Base-by-base conservation (phyloP, 2,329 filamentous ascomycete species). In the Elsinoe necatrix region DNA sequence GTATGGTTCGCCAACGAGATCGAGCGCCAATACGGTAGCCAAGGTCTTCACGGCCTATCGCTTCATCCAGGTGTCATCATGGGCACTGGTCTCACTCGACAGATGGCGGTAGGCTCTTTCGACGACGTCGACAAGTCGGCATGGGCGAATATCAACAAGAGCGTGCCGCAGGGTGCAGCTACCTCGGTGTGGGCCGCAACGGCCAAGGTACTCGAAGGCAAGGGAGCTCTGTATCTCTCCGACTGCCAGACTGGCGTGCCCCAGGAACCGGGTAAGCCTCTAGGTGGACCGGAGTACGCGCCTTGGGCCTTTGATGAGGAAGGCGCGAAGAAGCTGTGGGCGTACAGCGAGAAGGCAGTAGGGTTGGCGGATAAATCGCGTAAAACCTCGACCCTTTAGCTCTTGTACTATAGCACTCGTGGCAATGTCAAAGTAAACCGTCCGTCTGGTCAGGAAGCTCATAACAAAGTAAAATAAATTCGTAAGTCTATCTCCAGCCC, bases 1-100 rank as follows among this genome's bases (percentile, higher is more conserved):
- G 71, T 80, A 20, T 77, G 72, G 61, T 73, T 77, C 54, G 73
- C 78, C 1, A 79, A 76, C 60, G 71, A 77, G 56, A 71, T 81
- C n/a, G 77, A 80, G 25, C 71, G 77, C 0, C 70, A 69, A 1
- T 80, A 78, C 61, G 75, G 73, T 2, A 18, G 63, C 0, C 62
- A 66, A 2, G 72, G 74, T 8, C 59, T 81, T 0, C 76, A 77
- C 54, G 76, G 70, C 0, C 64, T 68, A 14, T 70, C 69, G 18
- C 56, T 79, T 4, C 74, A 79, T 56, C 79, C 78, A 0, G 78
- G 79, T 7, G 67, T 70, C 2, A 77, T 75, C 57, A 18, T 45
- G 11, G 27, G 5, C 2, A 66, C 64, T 1, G 60, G 57, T 2
- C 43, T 64, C 25, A 56, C 47, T 9, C 43, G 45, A 4, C 56